Conservation (phyloP, 139 green algal species). For the Pleodorina starrii region DNA sequence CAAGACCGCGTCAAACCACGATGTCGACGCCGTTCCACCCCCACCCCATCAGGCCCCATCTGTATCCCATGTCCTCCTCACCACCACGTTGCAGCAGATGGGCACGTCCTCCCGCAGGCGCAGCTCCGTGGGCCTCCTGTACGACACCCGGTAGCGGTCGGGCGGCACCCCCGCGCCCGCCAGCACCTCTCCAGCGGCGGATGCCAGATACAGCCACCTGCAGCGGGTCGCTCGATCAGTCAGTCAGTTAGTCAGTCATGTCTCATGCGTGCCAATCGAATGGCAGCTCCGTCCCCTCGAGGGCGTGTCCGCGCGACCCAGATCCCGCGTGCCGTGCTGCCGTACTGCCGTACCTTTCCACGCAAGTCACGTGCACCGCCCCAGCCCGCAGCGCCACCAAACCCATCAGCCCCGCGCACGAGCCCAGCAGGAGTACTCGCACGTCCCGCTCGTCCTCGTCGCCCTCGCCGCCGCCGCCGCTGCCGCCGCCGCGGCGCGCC, state of each 20-base stretch:
- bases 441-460: slow-evolving; percentile 39
- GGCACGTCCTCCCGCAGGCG: slow-evolving; percentile 73
- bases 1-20: too few species aligned
- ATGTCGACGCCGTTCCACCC: background rate
- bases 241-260: too few species aligned
- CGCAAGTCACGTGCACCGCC: slow-evolving; percentile 81
- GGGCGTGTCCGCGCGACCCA: too few species aligned
- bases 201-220: slow-evolving; percentile 86
- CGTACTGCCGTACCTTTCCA: slow-evolving; percentile 65
- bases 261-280: too few species aligned
- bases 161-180: background rate
- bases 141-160: slow-evolving; percentile 66
- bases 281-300: too few species aligned
- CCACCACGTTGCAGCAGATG: slow-evolving; percentile 51
- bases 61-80: background rate
- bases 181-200: slow-evolving; percentile 75
- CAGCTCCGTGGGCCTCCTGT: slow-evolving; percentile 85
- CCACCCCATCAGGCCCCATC: background rate
- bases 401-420: slow-evolving; percentile 41
- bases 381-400: slow-evolving; percentile 78
- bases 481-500: background rate
- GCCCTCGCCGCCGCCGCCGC: background rate
- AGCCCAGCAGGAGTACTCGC: slow-evolving; percentile 56
- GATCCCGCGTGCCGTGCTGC: too few species aligned
- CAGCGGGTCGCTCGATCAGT: too few species aligned